These are phyloP conservation scores for Mycena venus DNA, from an alignment of 768 basidiomycete genomes.

Conservation along the genomic window DNA sequence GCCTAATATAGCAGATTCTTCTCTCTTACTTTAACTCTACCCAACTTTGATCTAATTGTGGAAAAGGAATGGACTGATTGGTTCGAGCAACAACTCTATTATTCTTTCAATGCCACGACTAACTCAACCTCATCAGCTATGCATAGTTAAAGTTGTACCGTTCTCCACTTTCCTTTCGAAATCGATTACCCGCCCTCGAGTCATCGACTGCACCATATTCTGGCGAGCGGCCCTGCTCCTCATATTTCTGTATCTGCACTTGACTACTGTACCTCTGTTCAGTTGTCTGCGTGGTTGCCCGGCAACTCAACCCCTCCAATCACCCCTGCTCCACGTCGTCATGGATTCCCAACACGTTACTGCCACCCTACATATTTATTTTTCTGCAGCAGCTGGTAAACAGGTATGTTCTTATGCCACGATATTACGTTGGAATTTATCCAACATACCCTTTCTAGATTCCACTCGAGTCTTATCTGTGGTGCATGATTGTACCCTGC, in stretches of 20 bases:
- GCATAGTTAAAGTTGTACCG: not conserved
- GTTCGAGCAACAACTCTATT: not conserved
- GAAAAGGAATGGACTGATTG: not conserved
- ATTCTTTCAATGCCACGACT: not conserved
- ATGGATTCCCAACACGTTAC: too few relatives aligned
- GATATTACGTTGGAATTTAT: not conserved
- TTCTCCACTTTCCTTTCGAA: not conserved
- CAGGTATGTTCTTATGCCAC: not conserved
- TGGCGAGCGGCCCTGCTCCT: not conserved
- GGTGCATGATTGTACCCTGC: not conserved
- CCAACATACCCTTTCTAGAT: not conserved
- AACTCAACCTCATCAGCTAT: too few relatives aligned
- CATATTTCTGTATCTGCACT: not conserved
- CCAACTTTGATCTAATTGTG: not conserved
- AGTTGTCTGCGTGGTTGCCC: not conserved
- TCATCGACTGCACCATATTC: not conserved
- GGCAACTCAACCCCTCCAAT: too few relatives aligned
- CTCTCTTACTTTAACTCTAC: too few relatives aligned
- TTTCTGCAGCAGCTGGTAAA: too few relatives aligned
- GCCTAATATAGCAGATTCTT: too few relatives aligned
- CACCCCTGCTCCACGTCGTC: too few relatives aligned
- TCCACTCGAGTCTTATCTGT: not conserved
- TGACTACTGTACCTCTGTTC: not conserved
- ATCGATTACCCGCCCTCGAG: not conserved
- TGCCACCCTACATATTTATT: not conserved